These are phyloP conservation scores for Cadophora malorum DNA, from an alignment of 2,329 filamentous ascomycete species.

Conservation along the genomic window DNA sequence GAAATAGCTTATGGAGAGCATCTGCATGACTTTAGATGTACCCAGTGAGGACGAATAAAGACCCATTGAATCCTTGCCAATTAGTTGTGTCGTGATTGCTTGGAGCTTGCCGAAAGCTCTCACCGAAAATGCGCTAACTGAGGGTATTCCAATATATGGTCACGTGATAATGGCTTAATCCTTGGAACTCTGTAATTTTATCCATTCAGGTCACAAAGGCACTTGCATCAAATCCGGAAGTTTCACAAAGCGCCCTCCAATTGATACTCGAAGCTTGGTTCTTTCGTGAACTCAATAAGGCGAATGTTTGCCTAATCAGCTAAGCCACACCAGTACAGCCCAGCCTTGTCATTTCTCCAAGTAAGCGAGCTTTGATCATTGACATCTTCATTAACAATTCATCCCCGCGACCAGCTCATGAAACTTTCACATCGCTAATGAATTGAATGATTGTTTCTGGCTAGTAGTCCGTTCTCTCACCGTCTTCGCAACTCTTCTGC, in stretches of 20 bases:
- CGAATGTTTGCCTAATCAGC: background rate
- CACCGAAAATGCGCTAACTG: background rate
- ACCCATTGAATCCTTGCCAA: background rate
- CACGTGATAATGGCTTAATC: too few relatives aligned
- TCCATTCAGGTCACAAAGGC: too few relatives aligned
- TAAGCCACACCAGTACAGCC: too few relatives aligned
- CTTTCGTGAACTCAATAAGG: background rate
- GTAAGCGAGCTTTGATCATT: background rate
- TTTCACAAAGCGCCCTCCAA: background rate
- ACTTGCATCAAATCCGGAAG: background rate
- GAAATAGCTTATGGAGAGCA: too few relatives aligned
- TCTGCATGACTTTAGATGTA: background rate
- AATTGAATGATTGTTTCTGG: background rate
- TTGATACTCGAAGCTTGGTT: background rate
- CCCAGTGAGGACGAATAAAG: background rate
- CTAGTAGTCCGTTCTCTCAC: background rate
- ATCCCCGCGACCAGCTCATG: background rate
- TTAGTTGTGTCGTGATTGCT: background rate
- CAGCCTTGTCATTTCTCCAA: conserved; percentile 7
- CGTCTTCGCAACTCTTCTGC: background rate
- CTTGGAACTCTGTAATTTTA: too few relatives aligned
- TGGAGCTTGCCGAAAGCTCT: background rate
- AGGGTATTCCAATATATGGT: too few relatives aligned
- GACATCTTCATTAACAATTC: background rate
- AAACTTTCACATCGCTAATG: background rate